Evolutionary conservation across 345 rosid genomes (phyloP), one percentile per base, ranked within the genome.

Genomic region (Euclidium syriacum): DNA sequence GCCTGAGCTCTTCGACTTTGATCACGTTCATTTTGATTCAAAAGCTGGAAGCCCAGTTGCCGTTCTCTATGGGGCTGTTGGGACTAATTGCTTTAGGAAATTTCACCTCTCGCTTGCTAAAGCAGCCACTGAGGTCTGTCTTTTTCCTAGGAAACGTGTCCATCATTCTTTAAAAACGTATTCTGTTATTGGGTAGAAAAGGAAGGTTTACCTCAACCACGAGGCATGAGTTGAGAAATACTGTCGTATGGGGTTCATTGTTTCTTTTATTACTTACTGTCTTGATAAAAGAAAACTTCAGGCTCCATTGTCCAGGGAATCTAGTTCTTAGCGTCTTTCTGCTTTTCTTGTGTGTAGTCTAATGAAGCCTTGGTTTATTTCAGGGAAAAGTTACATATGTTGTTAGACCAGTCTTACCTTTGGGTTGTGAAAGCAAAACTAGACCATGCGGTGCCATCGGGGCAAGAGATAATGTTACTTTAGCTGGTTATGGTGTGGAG

Each of bases 401-500:
- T 68, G 87, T 90, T 69, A 87, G 99, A 72, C 87, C 99, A 73
- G 91, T 90, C 42, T 78, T 90, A 73, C 92, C 97, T 53, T 80
- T 77, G 40, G 92, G 95, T 3, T 94, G 99, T 77, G 97, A 84
- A 76, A 69, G 67, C 66, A 76, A 80, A 78, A 79, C 66, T 71
- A 80, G 90, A 18, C 68, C 51, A n/a, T 94, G 97, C 65, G 96
- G 86, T 75, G 91, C 95, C 69, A 65, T 90, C 70, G 97, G 99
- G 42, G 75, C 88, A 14, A 78, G 68, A 55, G 95, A 82, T 62
- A 75, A 80, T 68, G 81, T 88, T 72, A 81, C 80, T 73, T 85
- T 90, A 79, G 99, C 92, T 70, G 99, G 99, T 57, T 94, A 90
- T 76, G 97, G 99, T 42, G 96, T 90, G 27, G 99, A 94, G 76